Evolutionary conservation across 1,284 basidiomycete genomes (phyloP).

Genomic region (Malassezia yamatoensis): DNA sequence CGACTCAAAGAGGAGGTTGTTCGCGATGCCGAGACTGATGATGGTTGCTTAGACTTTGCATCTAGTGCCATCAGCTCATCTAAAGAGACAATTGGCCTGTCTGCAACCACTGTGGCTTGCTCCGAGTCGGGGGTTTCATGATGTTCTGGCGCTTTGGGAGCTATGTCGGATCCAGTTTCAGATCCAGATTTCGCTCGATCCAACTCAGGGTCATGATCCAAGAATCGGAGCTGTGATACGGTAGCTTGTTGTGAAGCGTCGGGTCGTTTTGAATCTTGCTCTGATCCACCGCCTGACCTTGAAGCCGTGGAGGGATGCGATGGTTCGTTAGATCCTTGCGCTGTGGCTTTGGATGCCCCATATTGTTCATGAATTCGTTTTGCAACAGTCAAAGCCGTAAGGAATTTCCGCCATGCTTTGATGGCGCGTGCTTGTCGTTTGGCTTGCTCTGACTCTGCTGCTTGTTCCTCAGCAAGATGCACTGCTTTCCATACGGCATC

Average conservation of each 20-base stretch:
- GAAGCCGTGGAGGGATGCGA: too few species aligned
- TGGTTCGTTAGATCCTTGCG: too few species aligned
- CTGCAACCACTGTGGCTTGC: neutral
- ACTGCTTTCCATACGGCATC: conserved; percentile 80
- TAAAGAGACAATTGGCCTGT: conserved; percentile 3
- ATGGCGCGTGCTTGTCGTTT: conserved; percentile 71
- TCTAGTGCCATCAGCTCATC: conserved; percentile 12
- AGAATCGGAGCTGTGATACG: too few species aligned
- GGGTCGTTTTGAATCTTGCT: too few species aligned
- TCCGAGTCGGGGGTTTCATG: too few species aligned
- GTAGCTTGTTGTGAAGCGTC: too few species aligned
- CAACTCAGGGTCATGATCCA: too few species aligned
- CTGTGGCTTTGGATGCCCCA: conserved; percentile 14
- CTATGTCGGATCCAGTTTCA: neutral
- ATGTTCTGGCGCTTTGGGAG: neutral
- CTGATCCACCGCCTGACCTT: too few species aligned
- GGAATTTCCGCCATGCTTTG: conserved; percentile 75
- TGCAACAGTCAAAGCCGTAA: conserved; percentile 77
- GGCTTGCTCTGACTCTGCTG: conserved; percentile 51
- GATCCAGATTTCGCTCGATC: neutral
- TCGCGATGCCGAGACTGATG: too few species aligned
- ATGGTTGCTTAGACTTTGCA: too few species aligned
- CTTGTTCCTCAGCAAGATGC: conserved; percentile 63
- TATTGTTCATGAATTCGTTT: conserved; percentile 74
- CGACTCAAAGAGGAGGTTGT: too few species aligned